phyloP scores from a whole-genome alignment of 2,329 filamentous ascomycete species.

The Hypoxylon rubiginosum region DNA sequence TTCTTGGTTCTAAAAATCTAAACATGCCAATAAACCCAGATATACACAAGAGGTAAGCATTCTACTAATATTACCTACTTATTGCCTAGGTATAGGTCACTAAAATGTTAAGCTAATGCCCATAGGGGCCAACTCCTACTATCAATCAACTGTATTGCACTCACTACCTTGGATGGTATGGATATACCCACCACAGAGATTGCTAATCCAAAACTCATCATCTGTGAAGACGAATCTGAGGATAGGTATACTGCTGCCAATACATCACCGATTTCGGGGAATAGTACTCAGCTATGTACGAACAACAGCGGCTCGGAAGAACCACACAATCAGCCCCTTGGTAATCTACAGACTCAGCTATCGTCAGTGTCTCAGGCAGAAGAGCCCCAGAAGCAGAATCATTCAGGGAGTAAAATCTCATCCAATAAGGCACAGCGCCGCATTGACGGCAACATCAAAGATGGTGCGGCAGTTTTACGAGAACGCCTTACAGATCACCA shows the following conservation, averaged over 20 bases:
- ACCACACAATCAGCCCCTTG: constrained; percentile 37
- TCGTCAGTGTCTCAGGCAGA: constrained; percentile 49
- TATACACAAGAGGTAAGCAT: constrained; percentile 54
- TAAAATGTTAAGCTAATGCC: constrained; percentile 11
- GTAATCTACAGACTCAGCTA: constrained; percentile 53
- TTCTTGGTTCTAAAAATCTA: constrained; percentile 55
- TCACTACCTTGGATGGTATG: constrained; percentile 38
- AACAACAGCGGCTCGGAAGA: constrained; percentile 15
- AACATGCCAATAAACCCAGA: constrained; percentile 55
- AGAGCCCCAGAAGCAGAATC: constrained; percentile 56
- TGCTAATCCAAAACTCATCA: neutral
- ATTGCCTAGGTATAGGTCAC: no score
- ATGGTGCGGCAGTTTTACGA: constrained; percentile 48
- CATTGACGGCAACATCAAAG: constrained; percentile 54
- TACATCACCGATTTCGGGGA: constrained; percentile 11
- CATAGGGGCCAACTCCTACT: constrained; percentile 56
- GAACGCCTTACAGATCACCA: constrained; percentile 39
- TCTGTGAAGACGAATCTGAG: constrained; percentile 48
- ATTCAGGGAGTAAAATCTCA: constrained; percentile 54
- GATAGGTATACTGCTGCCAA: constrained; percentile 13
- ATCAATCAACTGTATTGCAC: constrained; percentile 48
- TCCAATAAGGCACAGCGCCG: constrained; percentile 54
- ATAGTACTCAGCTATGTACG: neutral
- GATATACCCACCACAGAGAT: neutral
- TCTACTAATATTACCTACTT: neutral